These are phyloP conservation scores for Pleoardoris graminearum DNA, from an alignment of 2,329 filamentous ascomycete genomes.

Conservation along the genomic window DNA sequence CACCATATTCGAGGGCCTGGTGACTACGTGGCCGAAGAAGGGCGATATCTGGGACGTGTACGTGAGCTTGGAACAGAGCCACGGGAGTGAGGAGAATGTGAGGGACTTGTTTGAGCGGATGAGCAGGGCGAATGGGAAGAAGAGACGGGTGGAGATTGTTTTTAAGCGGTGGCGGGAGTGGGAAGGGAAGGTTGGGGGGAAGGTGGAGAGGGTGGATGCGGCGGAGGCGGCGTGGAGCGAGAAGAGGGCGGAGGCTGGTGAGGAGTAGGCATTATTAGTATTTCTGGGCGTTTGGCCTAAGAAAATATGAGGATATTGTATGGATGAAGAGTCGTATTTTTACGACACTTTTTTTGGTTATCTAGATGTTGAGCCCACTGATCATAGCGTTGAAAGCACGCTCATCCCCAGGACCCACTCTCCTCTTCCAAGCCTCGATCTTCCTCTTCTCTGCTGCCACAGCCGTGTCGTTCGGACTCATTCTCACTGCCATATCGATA, in stretches of 20 bases:
- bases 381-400: too few species aligned
- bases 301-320: too few species aligned
- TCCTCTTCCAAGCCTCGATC: too few species aligned
- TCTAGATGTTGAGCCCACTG: too few species aligned
- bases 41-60: constrained; percentile 93
- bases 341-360: too few species aligned
- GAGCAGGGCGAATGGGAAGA: constrained; percentile 67
- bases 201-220: constrained; percentile 69
- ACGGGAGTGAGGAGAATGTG: constrained; percentile 60
- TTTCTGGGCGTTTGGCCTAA: too few species aligned
- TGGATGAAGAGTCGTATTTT: too few species aligned
- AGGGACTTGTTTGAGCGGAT: constrained; percentile 83
- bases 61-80: constrained; percentile 77
- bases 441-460: too few species aligned
- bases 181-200: constrained; percentile 73
- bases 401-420: too few species aligned
- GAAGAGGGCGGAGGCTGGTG: constrained; percentile 24
- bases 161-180: constrained; percentile 92
- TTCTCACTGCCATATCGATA: too few species aligned
- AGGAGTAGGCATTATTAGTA: background rate
- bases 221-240: constrained; percentile 73
- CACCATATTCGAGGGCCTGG: constrained; percentile 88
- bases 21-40: constrained; percentile 84
- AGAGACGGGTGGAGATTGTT: constrained; percentile 79
- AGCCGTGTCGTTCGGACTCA: too few species aligned